Conservation (phyloP, 2,329 filamentous ascomycete genomes). For the Botrytis porri region DNA sequence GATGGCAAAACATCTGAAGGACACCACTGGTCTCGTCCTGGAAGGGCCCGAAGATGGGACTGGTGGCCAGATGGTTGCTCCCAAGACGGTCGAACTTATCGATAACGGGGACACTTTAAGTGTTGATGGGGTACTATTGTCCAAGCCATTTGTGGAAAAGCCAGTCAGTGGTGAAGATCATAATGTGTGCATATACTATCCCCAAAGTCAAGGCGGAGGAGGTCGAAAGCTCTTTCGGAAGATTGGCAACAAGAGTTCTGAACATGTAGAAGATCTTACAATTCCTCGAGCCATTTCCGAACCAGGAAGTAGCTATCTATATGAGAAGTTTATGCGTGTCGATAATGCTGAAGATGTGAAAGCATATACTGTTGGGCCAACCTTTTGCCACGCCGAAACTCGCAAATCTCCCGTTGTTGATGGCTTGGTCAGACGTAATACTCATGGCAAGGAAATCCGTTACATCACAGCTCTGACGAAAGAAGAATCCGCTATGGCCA, state of each 20-base stretch:
- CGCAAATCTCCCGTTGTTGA: conserved; percentile 97
- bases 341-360: conserved; percentile 99
- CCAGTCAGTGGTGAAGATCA: conserved; percentile 98
- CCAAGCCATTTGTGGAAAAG: conserved; percentile 97
- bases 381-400: conserved; percentile 94
- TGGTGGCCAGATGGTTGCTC: conserved; percentile 49
- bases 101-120: conserved; percentile 85
- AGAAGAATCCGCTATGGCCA: conserved; percentile 81
- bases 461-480: conserved; percentile 84
- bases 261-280: conserved; percentile 75
- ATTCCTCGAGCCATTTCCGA: conserved; percentile 81
- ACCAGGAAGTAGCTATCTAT: conserved; percentile 80
- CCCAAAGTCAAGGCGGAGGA: conserved; percentile 79
- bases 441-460: conserved; percentile 92
- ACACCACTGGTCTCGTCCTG: conserved; percentile 74
- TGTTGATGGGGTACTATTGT: conserved; percentile 78
- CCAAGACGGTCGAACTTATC: conserved; percentile 75
- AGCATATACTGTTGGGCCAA: conserved; percentile 91
- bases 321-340: conserved; percentile 94
- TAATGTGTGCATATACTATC: conserved; percentile 98
- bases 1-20: conserved; percentile 74
- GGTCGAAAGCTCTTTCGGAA: conserved; percentile 92
- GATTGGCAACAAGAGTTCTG: conserved; percentile 98
- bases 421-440: conserved; percentile 91
- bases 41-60: conserved; percentile 68